A percentile compares a stretch with the other conserved stretches of the same genome.
Evolutionary conservation across 73 alveolate species (phyloP).

Genomic region (Uronychia binucleata): DNA sequence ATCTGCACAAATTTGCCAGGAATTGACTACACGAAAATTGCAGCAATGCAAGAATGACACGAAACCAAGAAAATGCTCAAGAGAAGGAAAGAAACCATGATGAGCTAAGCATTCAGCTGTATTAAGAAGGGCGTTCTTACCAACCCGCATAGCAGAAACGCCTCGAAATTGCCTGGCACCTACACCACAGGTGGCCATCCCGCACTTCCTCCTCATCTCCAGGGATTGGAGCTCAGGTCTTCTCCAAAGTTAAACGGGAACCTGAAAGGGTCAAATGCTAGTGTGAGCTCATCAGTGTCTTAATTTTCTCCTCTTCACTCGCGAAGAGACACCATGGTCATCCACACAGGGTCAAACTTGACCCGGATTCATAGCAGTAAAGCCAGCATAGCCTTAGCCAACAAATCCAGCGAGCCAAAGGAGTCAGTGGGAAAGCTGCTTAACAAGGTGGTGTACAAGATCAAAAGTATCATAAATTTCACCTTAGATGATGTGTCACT

Average conservation of each 20-base stretch:
- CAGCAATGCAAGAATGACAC: too few species aligned
- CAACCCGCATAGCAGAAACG: background rate
- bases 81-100: background rate
- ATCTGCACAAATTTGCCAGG: too few species aligned
- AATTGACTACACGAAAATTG: too few species aligned
- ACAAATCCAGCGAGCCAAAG: background rate
- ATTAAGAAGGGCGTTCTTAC: background rate
- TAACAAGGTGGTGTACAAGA: background rate
- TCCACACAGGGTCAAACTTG: conserved; percentile 24
- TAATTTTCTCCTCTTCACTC: background rate
- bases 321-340: background rate
- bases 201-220: background rate
- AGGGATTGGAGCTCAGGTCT: too few species aligned
- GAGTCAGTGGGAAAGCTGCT: background rate
- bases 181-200: background rate
- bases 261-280: background rate
- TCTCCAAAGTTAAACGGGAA: background rate
- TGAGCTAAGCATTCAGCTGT: background rate
- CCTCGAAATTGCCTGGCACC: background rate
- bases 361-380: background rate
- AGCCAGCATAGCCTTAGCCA: background rate
- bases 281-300: background rate
- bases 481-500: background rate
- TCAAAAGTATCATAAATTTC: background rate
- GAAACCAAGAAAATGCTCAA: background rate